Evolutionary conservation across 1,284 basidiomycete genomes (phyloP), one percentile per base, ranked within the genome.

Genomic region (Xanthoconium separans): DNA sequence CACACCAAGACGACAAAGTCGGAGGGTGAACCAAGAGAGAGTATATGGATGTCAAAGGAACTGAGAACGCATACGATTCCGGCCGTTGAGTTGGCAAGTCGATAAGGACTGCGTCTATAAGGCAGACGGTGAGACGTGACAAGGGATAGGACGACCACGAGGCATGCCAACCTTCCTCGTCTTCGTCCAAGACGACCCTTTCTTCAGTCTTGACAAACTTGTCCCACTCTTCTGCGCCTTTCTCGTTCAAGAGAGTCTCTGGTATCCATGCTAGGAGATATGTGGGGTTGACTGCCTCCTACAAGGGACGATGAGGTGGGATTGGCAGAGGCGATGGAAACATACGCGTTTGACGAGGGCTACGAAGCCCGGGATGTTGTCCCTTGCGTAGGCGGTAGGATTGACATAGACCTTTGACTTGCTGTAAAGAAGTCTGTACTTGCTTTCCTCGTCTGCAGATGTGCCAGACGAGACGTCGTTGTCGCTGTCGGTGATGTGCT

Each of bases 381-480:
- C 95, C 62, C 89, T 82, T 3, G 89, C 80, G 68, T 95, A 95
- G 3, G 91, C 86, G 0, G 94, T 96, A 0, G 96, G 95, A 65
- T 98, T 94, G 44, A 97, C 87, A 65, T 95, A 94, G 40, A 95
- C 93, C 69, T 95, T 95, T 39, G 89, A 91, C 72, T 95, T 95
- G 70, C 84, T 89, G 65, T 93, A 96, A 18, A 96, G 71, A 44
- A 97, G 77, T 50, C 88, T 77, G 66, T 83, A 82, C 69, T 80
- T 84, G 61, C 82, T 80, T 55, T 87, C 85, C 50, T 82, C 78
- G 20, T 72, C 70, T 12, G 61, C 66, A n/a, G 65, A 61, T 18
- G 34, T 27, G 27, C 61, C 53, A 51, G 66, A 59, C 57, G 61
- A 51, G 54, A 58, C 47, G 53, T 70, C 56, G 61, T 68, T 55